Evolutionary conservation across 202 grass and related monocot genomes (phyloP), one percentile per base, ranked within the genome.

Genomic region (Schoenoplectus triqueter): DNA sequence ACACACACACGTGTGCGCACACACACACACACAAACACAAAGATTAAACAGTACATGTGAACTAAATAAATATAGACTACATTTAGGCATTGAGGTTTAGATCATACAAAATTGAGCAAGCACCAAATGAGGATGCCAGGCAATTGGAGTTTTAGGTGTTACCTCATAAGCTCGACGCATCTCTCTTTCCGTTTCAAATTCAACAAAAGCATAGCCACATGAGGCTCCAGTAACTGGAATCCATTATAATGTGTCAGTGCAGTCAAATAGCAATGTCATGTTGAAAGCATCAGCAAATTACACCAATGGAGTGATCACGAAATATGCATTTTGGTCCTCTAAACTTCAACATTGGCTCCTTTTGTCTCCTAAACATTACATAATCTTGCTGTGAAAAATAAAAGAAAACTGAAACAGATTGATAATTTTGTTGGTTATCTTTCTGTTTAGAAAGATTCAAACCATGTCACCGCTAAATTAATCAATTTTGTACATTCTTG

Each of bases 181-280:
- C 84, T 98, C 92, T 64, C 73, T 88, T 73, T 95, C 89, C 40
- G 88, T 90, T 92, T 95, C 95, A 73, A 92, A 98, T 87, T 98
- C 92, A 69, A 98, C 88, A 89, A 98, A 98, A 52, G 95, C 95
- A 88, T 98, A 95, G 19, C 95, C 95, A 39, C 87, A 55, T 19
- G 92, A 98, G 57, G 92, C 91, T 82, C 95, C 95, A 10, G 92
- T 98, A 88, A 98, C 95, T 98, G 83, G 74, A 93, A 69, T 10
- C 40, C 44, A 74, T 62, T 11, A 86, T 14, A 19, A 66, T 3
- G 6, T 9, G 44, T 72, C 7, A 72, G 45, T 49, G 14, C n/a
- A 14, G 44, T 67, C 56, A 69, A 77, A 86, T 66, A 79, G 4
- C 31, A 75, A 60, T 7, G 14, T 2, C 5, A 2, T 47, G 42